Percentiles rank a stretch among this genome's conserved stretches.
These are phyloP conservation scores for Colletotrichum salicis DNA, from an alignment of 2,329 filamentous ascomycete species.

Conservation along the genomic window DNA sequence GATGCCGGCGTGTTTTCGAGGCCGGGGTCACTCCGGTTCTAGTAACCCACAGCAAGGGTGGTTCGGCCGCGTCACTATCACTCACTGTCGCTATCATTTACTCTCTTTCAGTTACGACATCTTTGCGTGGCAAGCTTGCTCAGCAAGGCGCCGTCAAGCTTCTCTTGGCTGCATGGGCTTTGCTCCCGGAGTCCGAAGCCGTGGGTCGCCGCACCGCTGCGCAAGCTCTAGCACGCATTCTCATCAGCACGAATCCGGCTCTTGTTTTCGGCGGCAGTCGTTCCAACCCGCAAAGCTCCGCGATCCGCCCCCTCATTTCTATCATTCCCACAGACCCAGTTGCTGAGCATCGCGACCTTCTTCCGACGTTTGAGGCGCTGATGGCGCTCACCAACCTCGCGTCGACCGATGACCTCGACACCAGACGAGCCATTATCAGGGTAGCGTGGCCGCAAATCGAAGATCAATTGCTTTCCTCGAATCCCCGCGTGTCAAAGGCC, in stretches of 20 bases:
- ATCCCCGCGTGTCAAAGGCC: slow-evolving; percentile 81
- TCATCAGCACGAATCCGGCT: slow-evolving; percentile 86
- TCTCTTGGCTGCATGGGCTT: slow-evolving; percentile 76
- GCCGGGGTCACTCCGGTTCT: slow-evolving; percentile 81
- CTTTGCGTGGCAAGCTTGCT: slow-evolving; percentile 80
- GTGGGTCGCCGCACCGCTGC: slow-evolving; percentile 69
- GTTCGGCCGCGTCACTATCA: slow-evolving; percentile 75
- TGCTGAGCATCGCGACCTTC: slow-evolving; percentile 76
- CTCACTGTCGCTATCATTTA: slow-evolving; percentile 82
- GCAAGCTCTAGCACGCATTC: slow-evolving; percentile 83
- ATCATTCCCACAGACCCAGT: slow-evolving; percentile 76
- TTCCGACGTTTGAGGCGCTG: slow-evolving; percentile 89
- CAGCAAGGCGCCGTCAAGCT: slow-evolving; percentile 95
- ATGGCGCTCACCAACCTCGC: slow-evolving; percentile 95
- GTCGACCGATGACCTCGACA: slow-evolving; percentile 76
- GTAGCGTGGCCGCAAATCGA: slow-evolving; percentile 81
- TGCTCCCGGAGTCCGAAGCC: slow-evolving; percentile 64
- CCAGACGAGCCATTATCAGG: slow-evolving; percentile 76
- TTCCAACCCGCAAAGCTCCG: slow-evolving; percentile 78
- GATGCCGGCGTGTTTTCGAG: slow-evolving; percentile 83
- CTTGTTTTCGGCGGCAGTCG: slow-evolving; percentile 84
- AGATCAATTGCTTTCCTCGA: slow-evolving; percentile 82
- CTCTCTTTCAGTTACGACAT: slow-evolving; percentile 78
- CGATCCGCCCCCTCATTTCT: slow-evolving; percentile 82
- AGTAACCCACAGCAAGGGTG: slow-evolving; percentile 78